Conservation (phyloP, 306 rosid genomes). For the Geum urbanum region DNA sequence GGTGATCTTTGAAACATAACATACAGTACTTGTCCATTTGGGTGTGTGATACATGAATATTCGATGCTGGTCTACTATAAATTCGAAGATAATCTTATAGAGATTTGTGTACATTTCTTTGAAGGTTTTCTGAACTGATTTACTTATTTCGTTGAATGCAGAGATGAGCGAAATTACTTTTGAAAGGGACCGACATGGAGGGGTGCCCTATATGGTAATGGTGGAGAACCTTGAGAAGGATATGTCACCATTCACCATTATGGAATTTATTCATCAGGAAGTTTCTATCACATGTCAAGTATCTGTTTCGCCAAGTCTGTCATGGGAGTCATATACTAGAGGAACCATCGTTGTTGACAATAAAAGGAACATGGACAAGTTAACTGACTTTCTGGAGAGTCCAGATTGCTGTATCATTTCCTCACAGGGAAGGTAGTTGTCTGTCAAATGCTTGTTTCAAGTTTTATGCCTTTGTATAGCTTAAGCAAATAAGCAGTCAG, state of each 20-base stretch:
- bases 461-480: not conserved
- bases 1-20: not conserved
- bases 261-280: slow-evolving; percentile 45
- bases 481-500: not conserved
- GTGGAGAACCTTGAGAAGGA: slow-evolving; percentile 65
- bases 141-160: slow-evolving; percentile 2
- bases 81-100: slow-evolving; percentile 1
- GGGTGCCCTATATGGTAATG: slow-evolving; percentile 43
- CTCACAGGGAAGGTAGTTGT: slow-evolving; percentile 60
- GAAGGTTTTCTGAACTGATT: not conserved
- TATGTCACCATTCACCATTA: slow-evolving; percentile 35
- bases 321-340: slow-evolving; percentile 37
- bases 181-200: slow-evolving; percentile 31
- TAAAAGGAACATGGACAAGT: slow-evolving; percentile 32
- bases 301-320: slow-evolving; percentile 41
- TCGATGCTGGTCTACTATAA: not conserved
- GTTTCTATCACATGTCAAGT: slow-evolving; percentile 46
- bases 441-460: not conserved
- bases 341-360: slow-evolving; percentile 47
- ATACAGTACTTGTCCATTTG: not conserved
- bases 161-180: slow-evolving; percentile 18
- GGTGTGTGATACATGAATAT: not conserved
- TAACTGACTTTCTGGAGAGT: slow-evolving; percentile 48
- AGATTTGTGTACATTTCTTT: slow-evolving; percentile 24
- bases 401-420: slow-evolving; percentile 54